These are phyloP conservation scores for Metschnikowia colocasiae DNA, from an alignment of 805 yeast species.

Conservation along the genomic window DNA sequence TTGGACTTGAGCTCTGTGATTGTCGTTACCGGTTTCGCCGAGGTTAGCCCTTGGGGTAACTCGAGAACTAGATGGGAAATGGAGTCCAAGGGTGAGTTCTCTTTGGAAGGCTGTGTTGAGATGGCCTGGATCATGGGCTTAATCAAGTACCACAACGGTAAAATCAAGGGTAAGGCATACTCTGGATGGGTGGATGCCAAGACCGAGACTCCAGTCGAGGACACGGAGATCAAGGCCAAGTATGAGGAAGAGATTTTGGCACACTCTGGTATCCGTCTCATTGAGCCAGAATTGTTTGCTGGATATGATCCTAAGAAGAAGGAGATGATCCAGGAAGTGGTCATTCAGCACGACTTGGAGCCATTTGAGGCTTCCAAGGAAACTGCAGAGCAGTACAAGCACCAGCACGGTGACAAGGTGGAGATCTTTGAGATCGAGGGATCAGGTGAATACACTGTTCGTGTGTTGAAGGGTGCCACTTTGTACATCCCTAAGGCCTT, in stretches of 20 bases:
- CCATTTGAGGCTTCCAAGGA: slow-evolving; percentile 93
- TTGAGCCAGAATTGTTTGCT: slow-evolving; percentile 90
- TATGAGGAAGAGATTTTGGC: slow-evolving; percentile 86
- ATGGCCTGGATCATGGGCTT: slow-evolving; percentile 99
- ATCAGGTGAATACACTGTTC: slow-evolving; percentile 88
- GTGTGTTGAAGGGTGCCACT: slow-evolving; percentile 87
- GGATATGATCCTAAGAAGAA: slow-evolving; percentile 96
- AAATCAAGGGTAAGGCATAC: slow-evolving; percentile 83
- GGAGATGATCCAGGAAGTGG: slow-evolving; percentile 90
- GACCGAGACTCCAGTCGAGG: slow-evolving; percentile 89
- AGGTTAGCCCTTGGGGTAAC: slow-evolving; percentile 99
- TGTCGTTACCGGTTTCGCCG: slow-evolving; percentile 97
- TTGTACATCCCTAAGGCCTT: slow-evolving; percentile 87
- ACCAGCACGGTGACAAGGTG: slow-evolving; percentile 89
- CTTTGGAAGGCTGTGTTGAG: slow-evolving; percentile 96
- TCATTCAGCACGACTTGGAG: slow-evolving; percentile 93
- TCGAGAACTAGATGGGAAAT: slow-evolving; percentile 99
- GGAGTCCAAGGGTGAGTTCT: slow-evolving; percentile 93
- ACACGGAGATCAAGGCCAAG: slow-evolving; percentile 85
- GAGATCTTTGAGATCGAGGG: slow-evolving; percentile 87
- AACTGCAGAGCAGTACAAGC: slow-evolving; percentile 91
- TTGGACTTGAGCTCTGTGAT: slow-evolving; percentile 87
- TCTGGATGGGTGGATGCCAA: slow-evolving; percentile 98
- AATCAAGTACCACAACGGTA: slow-evolving; percentile 92
- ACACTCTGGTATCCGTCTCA: slow-evolving; percentile 94